phyloP scores from a whole-genome alignment of 176 grass and related monocot genomes.

The Hyparrhenia diplandra region DNA sequence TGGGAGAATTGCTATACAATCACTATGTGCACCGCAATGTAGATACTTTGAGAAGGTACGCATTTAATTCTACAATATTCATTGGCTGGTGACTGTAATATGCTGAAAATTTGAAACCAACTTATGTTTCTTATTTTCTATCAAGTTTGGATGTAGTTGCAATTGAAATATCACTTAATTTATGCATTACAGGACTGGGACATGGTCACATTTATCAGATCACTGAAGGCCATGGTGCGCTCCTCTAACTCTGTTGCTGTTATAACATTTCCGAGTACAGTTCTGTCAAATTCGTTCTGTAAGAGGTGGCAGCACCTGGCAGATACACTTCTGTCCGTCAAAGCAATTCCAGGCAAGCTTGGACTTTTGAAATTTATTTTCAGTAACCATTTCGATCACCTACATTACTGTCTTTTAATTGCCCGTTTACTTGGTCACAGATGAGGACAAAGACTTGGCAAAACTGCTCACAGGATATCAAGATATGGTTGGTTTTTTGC shows the following conservation, averaged over 20 bases:
- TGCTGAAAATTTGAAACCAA: conserved; percentile 1
- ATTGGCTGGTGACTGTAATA: neutral
- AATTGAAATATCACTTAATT: neutral
- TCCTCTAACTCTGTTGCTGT: conserved; percentile 68
- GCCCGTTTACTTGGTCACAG: conserved; percentile 35
- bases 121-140: neutral
- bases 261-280: conserved; percentile 65
- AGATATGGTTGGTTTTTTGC: conserved; percentile 91
- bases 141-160: neutral
- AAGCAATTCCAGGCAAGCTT: conserved; percentile 69
- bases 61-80: neutral
- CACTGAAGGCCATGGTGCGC: conserved; percentile 57
- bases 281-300: conserved; percentile 62
- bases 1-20: conserved; percentile 86
- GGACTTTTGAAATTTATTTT: neutral
- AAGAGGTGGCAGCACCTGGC: conserved; percentile 97
- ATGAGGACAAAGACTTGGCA: conserved; percentile 88
- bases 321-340: conserved; percentile 84
- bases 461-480: conserved; percentile 86
- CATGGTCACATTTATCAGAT: conserved; percentile 85
- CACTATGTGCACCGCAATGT: conserved; percentile 82
- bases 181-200: conserved; percentile 71
- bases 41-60: conserved; percentile 75
- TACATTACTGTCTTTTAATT: neutral
- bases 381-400: neutral